phyloP scores from a whole-genome alignment of 1,139 yeast genomes.

The Nakaseomyces sp. region DNA sequence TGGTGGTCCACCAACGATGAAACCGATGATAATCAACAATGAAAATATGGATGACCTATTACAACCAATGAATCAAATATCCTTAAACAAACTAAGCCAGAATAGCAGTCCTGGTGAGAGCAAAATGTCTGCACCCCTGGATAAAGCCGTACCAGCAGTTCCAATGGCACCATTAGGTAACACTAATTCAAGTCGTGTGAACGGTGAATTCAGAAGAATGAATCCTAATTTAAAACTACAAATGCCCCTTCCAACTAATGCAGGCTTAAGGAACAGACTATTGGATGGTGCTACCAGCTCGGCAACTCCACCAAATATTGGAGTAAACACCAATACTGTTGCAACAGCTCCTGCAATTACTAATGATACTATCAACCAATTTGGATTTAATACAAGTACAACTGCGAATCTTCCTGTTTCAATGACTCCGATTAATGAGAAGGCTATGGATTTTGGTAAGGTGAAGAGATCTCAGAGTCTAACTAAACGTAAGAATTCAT shows the following conservation, averaged over 20 bases:
- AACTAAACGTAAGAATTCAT: constrained; percentile 16
- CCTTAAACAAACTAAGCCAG: constrained; percentile 6
- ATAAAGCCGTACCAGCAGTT: constrained; percentile 1
- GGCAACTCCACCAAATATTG: background rate
- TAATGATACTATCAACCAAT: constrained; percentile 48
- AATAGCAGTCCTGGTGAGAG: constrained; percentile 8
- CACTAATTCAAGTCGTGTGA: constrained; percentile 17
- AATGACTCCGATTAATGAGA: constrained; percentile 74
- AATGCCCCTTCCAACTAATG: constrained; percentile 42
- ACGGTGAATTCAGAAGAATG: constrained; percentile 29
- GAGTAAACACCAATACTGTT: constrained; percentile 8
- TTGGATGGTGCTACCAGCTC: constrained; percentile 23
- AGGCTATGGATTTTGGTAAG: constrained; percentile 30
- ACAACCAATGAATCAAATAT: constrained; percentile 51
- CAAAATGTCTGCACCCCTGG: background rate
- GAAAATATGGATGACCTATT: constrained; percentile 38
- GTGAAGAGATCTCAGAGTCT: constrained; percentile 25
- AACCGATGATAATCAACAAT: constrained; percentile 17
- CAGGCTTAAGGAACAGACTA: constrained; percentile 28
- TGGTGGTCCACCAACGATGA: constrained; percentile 23
- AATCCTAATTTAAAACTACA: constrained; percentile 39
- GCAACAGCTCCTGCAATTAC: constrained; percentile 10
- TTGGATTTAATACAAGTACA: constrained; percentile 51
- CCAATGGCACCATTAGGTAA: constrained; percentile 7
- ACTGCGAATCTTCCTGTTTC: constrained; percentile 46